phyloP scores from a whole-genome alignment of 305 asterid genomes.

The Fraxinus nigra region DNA sequence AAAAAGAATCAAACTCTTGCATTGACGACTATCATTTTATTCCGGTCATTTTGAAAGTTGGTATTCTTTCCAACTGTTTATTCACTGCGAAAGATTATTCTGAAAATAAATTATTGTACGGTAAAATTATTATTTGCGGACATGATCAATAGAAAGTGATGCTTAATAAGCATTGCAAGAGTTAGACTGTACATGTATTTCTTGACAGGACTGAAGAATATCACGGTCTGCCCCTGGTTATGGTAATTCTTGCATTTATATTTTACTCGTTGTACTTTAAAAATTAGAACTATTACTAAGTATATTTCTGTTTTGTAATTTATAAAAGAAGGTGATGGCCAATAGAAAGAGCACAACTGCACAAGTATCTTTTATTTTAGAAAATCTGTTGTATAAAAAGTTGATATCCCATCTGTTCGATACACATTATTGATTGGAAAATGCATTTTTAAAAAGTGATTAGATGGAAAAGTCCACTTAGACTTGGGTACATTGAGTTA shows the following conservation, averaged over 20 bases:
- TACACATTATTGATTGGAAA: no score
- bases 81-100: no score
- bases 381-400: neutral
- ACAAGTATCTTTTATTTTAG: neutral
- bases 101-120: no score
- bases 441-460: no score
- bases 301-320: neutral
- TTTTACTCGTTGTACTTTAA: constrained; percentile 8
- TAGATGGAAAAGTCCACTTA: no score
- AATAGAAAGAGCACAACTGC: neutral
- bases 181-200: neutral
- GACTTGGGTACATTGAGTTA: no score
- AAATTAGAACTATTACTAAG: neutral
- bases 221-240: constrained; percentile 16
- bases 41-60: no score
- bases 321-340: neutral
- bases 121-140: no score
- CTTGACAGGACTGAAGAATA: constrained; percentile 29
- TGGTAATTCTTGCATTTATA: constrained; percentile 21
- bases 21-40: no score
- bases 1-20: no score
- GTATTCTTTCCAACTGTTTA: no score
- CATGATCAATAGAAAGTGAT: no score
- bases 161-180: neutral
- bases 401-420: neutral